Base-by-base conservation (phyloP, 306 rosid species). In the Inga oerstediana region DNA sequence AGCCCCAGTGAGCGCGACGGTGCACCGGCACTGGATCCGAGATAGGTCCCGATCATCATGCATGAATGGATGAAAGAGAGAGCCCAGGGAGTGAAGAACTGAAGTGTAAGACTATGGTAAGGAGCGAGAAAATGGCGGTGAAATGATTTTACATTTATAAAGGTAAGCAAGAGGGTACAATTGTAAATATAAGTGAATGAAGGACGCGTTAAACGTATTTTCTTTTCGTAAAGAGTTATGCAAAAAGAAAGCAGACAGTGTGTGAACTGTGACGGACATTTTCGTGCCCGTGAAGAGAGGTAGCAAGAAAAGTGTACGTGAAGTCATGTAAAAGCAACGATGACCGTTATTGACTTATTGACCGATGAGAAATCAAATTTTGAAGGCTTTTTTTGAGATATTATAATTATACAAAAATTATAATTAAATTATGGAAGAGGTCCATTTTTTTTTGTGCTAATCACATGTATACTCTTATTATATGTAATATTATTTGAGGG, bases 21-120 rank as follows among this genome's bases (percentile, higher is more conserved):
- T 61, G 88, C 54, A n/a, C 81, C 78, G 2, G 84, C 69, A 49
- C 24, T 75, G 19, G 84, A 69, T 69, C 92, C 88, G 34, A 92
- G 62, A 54, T 58, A 80, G 41, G 86, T 85, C 59, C 92, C 87
- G 12, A 22, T 59, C 30, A 59, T 59, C 97, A 94, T 94, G 84
- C 35, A 24, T 74, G 82, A 51, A 8, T 22, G 54, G 10, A 8
- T 22, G 37, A 7, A 10, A 19, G 43, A 46, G 10, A 32, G 59
- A 64, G 62, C 34, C 34, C 43, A 1, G 79, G 77, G 45, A 65
- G 65, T 44, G 75, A 24, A 59, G 7, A 30, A 19, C 3, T 4
- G 0, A 45, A 22, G 78, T 48, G 54, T 48, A 4, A 13, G 54
- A 2, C 17, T 10, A 16, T 3, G 5, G 54, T 14, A 22, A 19